These are phyloP conservation scores for Hydrangea macrophylla DNA, from an alignment of 148 eudicot species.

Conservation along the genomic window DNA sequence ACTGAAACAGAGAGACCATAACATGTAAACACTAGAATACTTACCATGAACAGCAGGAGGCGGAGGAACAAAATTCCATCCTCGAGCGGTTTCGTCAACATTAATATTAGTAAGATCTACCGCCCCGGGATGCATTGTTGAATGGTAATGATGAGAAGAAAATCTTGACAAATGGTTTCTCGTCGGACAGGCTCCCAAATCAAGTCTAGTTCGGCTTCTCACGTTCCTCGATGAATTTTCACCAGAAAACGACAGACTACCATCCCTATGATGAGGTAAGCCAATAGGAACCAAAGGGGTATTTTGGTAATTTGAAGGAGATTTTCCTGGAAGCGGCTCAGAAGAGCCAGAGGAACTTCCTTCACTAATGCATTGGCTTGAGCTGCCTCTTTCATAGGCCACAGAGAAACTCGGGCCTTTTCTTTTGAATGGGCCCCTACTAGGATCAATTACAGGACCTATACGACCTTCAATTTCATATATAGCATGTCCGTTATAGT, in stretches of 20 bases:
- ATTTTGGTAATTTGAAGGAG: slow-evolving; percentile 14
- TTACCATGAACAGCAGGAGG: slow-evolving; percentile 15
- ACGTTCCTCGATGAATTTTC: slow-evolving; percentile 31
- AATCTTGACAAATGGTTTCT: slow-evolving; percentile 18
- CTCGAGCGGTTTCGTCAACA: slow-evolving; percentile 16
- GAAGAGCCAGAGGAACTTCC: slow-evolving; percentile 32
- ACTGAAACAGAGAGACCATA: no score
- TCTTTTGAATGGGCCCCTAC: slow-evolving; percentile 24
- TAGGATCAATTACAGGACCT: slow-evolving; percentile 11
- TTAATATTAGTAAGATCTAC: slow-evolving; percentile 3
- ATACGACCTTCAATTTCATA: slow-evolving; percentile 10
- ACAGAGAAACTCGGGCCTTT: slow-evolving; percentile 21
- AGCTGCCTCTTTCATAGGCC: slow-evolving; percentile 20
- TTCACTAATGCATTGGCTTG: slow-evolving; percentile 22
- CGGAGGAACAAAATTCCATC: slow-evolving; percentile 17
- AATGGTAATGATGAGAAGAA: slow-evolving; percentile 27
- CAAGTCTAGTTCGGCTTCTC: slow-evolving; percentile 29
- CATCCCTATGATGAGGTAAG: slow-evolving; percentile 17
- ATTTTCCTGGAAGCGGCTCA: slow-evolving; percentile 17
- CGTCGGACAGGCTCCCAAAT: slow-evolving; percentile 11
- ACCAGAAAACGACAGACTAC: slow-evolving; percentile 19
- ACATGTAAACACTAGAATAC: no score
- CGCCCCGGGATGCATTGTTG: slow-evolving; percentile 10
- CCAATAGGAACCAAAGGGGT: slow-evolving; percentile 3
- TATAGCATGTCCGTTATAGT: slow-evolving; percentile 11